phyloP scores from a whole-genome alignment of 2,329 filamentous ascomycete genomes.

The Daldinia sp. region DNA sequence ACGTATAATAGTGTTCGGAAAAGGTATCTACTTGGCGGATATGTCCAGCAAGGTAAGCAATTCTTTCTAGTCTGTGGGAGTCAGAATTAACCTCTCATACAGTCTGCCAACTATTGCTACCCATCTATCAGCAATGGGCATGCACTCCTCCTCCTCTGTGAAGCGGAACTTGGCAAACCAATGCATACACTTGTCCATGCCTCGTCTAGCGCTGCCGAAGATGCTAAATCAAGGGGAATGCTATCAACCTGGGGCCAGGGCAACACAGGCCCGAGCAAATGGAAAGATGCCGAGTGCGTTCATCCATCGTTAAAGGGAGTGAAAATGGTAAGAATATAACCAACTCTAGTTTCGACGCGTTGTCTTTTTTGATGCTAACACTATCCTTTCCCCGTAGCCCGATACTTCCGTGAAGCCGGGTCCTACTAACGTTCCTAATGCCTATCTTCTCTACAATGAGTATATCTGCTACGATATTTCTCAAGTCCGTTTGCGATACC shows the following conservation, averaged over 20 bases:
- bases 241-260: constrained; percentile 80
- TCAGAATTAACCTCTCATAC: constrained; percentile 27
- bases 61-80: neutral
- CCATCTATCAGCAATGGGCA: constrained; percentile 71
- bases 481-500: constrained; percentile 77
- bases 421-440: constrained; percentile 59
- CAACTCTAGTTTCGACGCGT: neutral
- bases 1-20: constrained; percentile 75
- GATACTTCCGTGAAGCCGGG: constrained; percentile 62
- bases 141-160: constrained; percentile 83
- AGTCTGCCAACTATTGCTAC: constrained; percentile 80
- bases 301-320: constrained; percentile 75
- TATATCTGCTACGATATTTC: constrained; percentile 78
- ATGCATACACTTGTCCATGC: constrained; percentile 72
- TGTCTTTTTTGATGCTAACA: constrained; percentile 20
- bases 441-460: constrained; percentile 75
- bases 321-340: constrained; percentile 68
- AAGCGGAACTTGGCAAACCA: constrained; percentile 83
- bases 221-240: constrained; percentile 70
- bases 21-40: constrained; percentile 89
- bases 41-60: constrained; percentile 75
- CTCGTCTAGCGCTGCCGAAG: constrained; percentile 72
- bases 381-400: constrained; percentile 55
- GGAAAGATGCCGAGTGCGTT: constrained; percentile 80
- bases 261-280: constrained; percentile 70